Percentiles rank a stretch among this genome's conserved stretches.
Conservation (phyloP, 306 rosid species). For the Cucumis melo region DNA sequence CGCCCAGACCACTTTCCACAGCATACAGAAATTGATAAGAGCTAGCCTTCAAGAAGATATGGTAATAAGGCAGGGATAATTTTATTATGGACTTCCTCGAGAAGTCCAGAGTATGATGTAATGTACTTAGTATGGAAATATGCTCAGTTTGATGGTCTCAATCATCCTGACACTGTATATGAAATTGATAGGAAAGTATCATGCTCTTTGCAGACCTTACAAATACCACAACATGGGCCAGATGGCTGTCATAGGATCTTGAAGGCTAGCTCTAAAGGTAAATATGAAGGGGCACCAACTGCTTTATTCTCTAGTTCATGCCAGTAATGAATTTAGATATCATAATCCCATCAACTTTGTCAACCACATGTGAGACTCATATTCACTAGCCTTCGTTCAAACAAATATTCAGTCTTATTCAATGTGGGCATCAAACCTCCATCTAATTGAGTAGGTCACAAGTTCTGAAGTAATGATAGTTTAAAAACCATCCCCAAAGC, state of each 20-base stretch:
- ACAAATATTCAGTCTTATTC: background rate
- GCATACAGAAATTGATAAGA: background rate
- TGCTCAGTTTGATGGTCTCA: too few species aligned
- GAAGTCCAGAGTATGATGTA: too few species aligned
- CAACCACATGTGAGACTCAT: background rate
- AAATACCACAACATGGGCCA: too few species aligned
- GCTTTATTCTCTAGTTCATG: background rate
- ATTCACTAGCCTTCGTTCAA: background rate
- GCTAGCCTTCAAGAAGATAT: background rate
- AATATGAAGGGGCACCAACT: background rate
- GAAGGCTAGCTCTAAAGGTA: background rate
- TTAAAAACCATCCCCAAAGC: too few species aligned
- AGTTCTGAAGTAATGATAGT: background rate
- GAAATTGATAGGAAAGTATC: too few species aligned
- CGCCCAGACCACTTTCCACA: background rate
- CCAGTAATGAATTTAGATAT: background rate
- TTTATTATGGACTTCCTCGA: too few species aligned
- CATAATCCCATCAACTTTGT: background rate
- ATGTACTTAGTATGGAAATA: too few species aligned
- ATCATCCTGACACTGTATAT: too few species aligned
- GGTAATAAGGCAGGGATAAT: background rate
- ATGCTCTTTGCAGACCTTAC: too few species aligned
- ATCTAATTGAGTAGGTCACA: background rate
- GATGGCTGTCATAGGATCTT: too few species aligned
- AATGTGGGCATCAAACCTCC: background rate